Percentiles rank a stretch among this genome's conserved stretches.
phyloP scores from a whole-genome alignment of 1,284 basidiomycete genomes.

The Heterobasidion occidentale region DNA sequence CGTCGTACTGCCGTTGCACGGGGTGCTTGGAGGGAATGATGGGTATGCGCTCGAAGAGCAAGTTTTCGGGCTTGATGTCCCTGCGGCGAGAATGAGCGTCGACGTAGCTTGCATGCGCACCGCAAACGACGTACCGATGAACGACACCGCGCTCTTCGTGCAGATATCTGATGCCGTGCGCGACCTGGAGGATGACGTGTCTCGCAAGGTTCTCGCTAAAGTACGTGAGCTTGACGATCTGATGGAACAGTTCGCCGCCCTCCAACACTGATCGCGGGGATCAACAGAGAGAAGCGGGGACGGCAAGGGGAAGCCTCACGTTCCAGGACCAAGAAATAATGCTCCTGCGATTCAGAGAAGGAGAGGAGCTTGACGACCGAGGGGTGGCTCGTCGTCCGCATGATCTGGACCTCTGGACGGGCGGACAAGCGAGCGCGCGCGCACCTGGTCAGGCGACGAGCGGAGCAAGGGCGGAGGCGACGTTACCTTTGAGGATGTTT shows the following conservation, averaged over 20 bases:
- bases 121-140: slow-evolving; percentile 49
- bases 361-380: slow-evolving; percentile 84
- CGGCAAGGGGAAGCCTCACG: slow-evolving; percentile 38
- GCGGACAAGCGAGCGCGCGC: neutral
- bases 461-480: neutral
- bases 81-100: slow-evolving; percentile 15
- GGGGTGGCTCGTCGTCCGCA: slow-evolving; percentile 91
- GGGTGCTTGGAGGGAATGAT: slow-evolving; percentile 83
- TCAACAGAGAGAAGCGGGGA: neutral
- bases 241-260: slow-evolving; percentile 98
- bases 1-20: slow-evolving; percentile 85
- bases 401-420: slow-evolving; percentile 90
- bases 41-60: slow-evolving; percentile 92
- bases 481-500: slow-evolving; percentile 88
- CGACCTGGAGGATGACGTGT: slow-evolving; percentile 97
- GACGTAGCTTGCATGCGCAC: neutral
- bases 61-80: slow-evolving; percentile 98
- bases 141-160: slow-evolving; percentile 98
- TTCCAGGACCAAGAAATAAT: slow-evolving; percentile 95
- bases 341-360: slow-evolving; percentile 87
- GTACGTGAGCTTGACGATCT: slow-evolving; percentile 99
- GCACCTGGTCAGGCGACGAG: neutral
- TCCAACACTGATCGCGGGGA: slow-evolving; percentile 65
- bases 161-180: slow-evolving; percentile 90
- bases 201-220: slow-evolving; percentile 93